phyloP scores from a whole-genome alignment of 352 stramenopile species.

The Phytophthora citricola region DNA sequence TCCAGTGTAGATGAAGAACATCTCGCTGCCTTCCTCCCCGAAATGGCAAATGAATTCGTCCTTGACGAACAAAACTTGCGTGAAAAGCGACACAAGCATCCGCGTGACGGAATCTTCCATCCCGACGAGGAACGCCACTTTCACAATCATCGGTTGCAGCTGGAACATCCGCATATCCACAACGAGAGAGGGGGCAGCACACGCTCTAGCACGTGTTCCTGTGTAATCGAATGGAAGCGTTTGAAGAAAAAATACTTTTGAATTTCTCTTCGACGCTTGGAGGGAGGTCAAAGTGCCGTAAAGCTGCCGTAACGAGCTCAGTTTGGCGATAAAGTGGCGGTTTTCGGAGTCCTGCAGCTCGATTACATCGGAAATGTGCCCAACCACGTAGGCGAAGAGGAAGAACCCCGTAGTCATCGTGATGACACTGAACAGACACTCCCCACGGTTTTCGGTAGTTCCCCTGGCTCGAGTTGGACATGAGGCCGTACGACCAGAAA shows the following conservation, averaged over 20 bases:
- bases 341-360: constrained; percentile 67
- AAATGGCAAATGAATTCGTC: constrained; percentile 68
- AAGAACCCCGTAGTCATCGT: constrained; percentile 72
- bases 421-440: constrained; percentile 64
- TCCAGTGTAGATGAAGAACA: constrained; percentile 76
- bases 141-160: constrained; percentile 70
- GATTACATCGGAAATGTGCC: constrained; percentile 67
- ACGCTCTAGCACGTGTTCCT: constrained; percentile 64
- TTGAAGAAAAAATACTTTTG: constrained; percentile 78
- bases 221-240: constrained; percentile 71
- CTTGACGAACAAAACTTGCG: constrained; percentile 60
- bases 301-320: constrained; percentile 62
- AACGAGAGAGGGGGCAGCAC: constrained; percentile 60
- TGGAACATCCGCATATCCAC: constrained; percentile 74
- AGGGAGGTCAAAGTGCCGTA: constrained; percentile 60
- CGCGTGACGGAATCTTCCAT: constrained; percentile 62
- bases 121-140: constrained; percentile 67
- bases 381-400: constrained; percentile 65
- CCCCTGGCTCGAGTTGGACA: constrained; percentile 62
- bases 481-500: constrained; percentile 65
- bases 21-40: constrained; percentile 64
- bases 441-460: constrained; percentile 52
- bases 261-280: constrained; percentile 56
- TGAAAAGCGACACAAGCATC: constrained; percentile 67
- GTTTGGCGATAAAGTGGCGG: constrained; percentile 60